Base-by-base conservation (phyloP, 495 filamentous ascomycete genomes). In the Mytilinidion resinicola region DNA sequence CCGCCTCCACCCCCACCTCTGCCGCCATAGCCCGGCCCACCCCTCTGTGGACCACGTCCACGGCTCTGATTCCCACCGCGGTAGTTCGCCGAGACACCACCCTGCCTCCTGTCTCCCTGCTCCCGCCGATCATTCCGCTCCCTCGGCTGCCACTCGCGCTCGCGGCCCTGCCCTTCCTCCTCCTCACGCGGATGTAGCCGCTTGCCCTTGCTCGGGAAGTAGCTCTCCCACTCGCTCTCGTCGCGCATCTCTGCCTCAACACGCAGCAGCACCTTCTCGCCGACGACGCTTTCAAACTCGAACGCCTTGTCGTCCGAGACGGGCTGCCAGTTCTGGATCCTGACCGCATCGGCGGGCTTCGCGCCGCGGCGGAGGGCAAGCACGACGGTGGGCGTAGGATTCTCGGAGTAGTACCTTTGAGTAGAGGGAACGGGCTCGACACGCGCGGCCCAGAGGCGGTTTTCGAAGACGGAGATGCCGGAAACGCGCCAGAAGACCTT, bases 321-420 rank as follows among this genome's bases (percentile, higher is more conserved):
- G 1, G 86, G 82, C 65, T 89, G 82, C 93, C 93, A 99, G 57
- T 87, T 84, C 30, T 84, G 82, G 53, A 97, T 96, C 63, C 83
- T 86, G 51, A 79, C 80, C 25, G 89, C 91, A 65, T 96, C 91
- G 37, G 83, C 77, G 0, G 90, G 90, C 30, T 86, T 85, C 14
- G 85, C 81, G 4, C 85, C 83, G 58, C 82, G 84, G 51, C 70
- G 70, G n/a, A 67, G 57, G 3, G 73, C 74, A 19, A 76, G 65
- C 4, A 76, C 70, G 11, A 76, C 62, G 25, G 60, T 68, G 7
- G 73, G 71, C 15, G 65, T 63, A 3, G 51, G 76, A 62, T 88
- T 90, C 46, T 91, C 86, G 9, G 89, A 90, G 73, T 91, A 85
- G 63, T 81, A 82, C 50, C 76, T 73, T 21, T 82, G 80, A 5